Evolutionary conservation across 2,329 filamentous ascomycete genomes (phyloP).

Genomic region (Ilyonectria mors-panacis): DNA sequence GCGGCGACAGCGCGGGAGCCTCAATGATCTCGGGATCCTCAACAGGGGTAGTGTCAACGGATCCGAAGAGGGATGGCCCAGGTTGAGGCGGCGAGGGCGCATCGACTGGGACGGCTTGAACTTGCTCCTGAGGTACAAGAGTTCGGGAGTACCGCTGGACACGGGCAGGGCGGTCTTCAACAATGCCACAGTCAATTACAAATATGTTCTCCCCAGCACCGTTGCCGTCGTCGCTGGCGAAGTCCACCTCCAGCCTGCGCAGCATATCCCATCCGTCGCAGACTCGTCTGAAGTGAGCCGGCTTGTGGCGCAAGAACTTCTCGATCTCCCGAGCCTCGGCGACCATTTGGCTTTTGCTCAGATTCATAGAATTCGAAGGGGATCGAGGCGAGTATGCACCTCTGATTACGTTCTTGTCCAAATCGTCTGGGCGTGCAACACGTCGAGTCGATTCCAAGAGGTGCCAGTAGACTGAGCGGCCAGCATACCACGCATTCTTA

Average conservation of each 20-base stretch:
- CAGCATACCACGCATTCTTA: constrained; percentile 83
- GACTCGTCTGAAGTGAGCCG: constrained; percentile 82
- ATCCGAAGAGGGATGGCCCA: constrained; percentile 51
- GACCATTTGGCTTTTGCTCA: constrained; percentile 78
- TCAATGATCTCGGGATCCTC: constrained; percentile 21
- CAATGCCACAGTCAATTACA: constrained; percentile 80
- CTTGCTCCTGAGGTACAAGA: constrained; percentile 36
- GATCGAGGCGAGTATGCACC: constrained; percentile 87
- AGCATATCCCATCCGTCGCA: constrained; percentile 96
- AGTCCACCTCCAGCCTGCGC: constrained; percentile 88
- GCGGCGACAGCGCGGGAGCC: constrained; percentile 40
- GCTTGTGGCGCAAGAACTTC: constrained; percentile 78
- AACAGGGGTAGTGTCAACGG: constrained; percentile 16
- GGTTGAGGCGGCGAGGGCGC: constrained; percentile 22
- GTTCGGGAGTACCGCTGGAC: constrained; percentile 62
- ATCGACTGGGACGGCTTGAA: constrained; percentile 14
- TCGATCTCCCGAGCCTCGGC: constrained; percentile 89
- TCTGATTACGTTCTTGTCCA: constrained; percentile 75
- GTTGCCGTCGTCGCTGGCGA: constrained; percentile 83
- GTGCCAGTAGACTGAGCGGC: constrained; percentile 85
- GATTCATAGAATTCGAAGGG: constrained; percentile 79
- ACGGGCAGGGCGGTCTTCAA: constrained; percentile 65
- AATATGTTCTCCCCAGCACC: constrained; percentile 84
- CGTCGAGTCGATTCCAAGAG: constrained; percentile 85
- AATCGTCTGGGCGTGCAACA: constrained; percentile 78